Conservation (phyloP, 2,329 filamentous ascomycete genomes). For the Dactylellina leptospora region DNA sequence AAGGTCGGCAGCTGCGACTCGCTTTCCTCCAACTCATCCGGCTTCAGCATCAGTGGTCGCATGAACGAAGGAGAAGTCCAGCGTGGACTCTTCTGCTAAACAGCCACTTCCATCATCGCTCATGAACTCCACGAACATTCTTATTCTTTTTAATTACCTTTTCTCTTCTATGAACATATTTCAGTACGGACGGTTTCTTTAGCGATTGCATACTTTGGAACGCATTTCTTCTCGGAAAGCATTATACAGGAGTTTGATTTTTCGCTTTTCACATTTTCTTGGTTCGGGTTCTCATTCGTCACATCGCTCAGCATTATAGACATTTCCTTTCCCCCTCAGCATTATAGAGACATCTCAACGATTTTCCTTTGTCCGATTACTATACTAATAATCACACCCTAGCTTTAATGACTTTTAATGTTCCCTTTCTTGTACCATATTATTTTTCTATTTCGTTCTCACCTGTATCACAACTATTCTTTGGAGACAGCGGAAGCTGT, state of each 20-base stretch:
- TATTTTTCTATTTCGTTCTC: constrained; percentile 23
- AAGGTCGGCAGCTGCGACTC: constrained; percentile 52
- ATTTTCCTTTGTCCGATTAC: constrained; percentile 45
- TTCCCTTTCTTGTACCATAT: constrained; percentile 46
- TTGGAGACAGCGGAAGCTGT: too few relatives aligned
- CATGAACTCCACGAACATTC: constrained; percentile 17
- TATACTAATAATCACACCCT: constrained; percentile 30
- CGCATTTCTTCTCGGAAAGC: constrained; percentile 39
- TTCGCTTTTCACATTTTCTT: constrained; percentile 7
- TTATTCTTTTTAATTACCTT: constrained; percentile 17
- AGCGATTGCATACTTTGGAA: constrained; percentile 48
- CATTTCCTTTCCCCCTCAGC: constrained; percentile 21
- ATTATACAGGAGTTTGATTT: constrained; percentile 50
- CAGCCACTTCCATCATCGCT: not conserved
- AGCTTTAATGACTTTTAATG: constrained; percentile 49
- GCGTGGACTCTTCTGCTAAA: constrained; percentile 53
- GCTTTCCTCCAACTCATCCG: constrained; percentile 49
- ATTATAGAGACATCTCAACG: too few relatives aligned
- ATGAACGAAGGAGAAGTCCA: constrained; percentile 53
- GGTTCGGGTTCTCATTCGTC: constrained; percentile 15
- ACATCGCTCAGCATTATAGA: constrained; percentile 33
- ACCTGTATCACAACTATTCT: constrained; percentile 17
- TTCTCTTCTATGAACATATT: constrained; percentile 43
- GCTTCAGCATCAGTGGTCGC: constrained; percentile 51
- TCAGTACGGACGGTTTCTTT: constrained; percentile 48